A percentile compares a stretch with the other conserved stretches of the same genome.
These are phyloP conservation scores for Calonectria henricotiae DNA, from an alignment of 2,329 filamentous ascomycete genomes.

Conservation along the genomic window DNA sequence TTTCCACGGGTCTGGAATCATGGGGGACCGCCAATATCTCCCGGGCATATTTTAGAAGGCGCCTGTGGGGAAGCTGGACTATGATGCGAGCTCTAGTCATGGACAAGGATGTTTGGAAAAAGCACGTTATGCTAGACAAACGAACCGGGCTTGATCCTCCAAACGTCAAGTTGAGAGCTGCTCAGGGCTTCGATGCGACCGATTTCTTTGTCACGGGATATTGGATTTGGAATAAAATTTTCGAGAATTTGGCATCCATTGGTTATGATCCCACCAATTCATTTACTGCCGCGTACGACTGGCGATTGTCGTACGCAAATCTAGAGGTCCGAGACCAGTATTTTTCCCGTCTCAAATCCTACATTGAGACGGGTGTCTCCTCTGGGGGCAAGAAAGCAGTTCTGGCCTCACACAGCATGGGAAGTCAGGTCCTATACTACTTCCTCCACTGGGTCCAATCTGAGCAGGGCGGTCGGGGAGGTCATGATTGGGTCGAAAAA, in stretches of 20 bases:
- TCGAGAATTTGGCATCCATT: slow-evolving; percentile 96
- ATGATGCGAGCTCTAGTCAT: slow-evolving; percentile 97
- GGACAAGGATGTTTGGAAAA: slow-evolving; percentile 96
- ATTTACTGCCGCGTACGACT: slow-evolving; percentile 85
- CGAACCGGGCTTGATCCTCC: slow-evolving; percentile 92
- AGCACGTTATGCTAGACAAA: slow-evolving; percentile 97
- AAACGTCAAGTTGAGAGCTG: slow-evolving; percentile 89
- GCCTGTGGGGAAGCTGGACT: slow-evolving; percentile 97
- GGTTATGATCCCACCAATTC: slow-evolving; percentile 92
- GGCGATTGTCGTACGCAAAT: slow-evolving; percentile 92
- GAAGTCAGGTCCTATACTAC: slow-evolving; percentile 93
- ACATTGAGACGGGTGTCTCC: slow-evolving; percentile 88
- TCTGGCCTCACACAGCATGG: slow-evolving; percentile 96
- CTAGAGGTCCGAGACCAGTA: slow-evolving; percentile 94
- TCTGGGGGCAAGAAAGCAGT: slow-evolving; percentile 85
- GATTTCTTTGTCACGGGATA: slow-evolving; percentile 95
- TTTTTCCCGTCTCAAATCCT: slow-evolving; percentile 89
- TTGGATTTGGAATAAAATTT: slow-evolving; percentile 99
- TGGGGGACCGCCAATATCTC: slow-evolving; percentile 93
- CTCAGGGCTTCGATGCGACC: slow-evolving; percentile 96
- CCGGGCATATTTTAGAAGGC: slow-evolving; percentile 92
- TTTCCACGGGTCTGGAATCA: slow-evolving; percentile 95
- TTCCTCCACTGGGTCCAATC: slow-evolving; percentile 87
- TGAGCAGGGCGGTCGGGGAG: slow-evolving; percentile 84
- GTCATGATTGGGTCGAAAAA: slow-evolving; percentile 89